These are phyloP conservation scores for Gnaphalium uliginosum DNA, from an alignment of 129 eudicot genomes.

Conservation along the genomic window DNA sequence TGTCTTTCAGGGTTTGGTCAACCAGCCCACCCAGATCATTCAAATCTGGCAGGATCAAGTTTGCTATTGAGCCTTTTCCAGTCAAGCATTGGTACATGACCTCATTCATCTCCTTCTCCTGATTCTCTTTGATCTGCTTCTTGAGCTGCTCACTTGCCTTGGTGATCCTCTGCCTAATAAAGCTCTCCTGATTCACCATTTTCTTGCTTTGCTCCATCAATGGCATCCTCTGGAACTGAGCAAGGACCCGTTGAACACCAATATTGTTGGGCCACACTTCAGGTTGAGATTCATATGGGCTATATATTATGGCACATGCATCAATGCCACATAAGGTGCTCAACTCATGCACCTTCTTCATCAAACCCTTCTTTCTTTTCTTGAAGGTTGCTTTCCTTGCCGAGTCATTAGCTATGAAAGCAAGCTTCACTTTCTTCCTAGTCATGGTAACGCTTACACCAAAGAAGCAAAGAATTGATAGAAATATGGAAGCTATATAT, in stretches of 20 bases:
- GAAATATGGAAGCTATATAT: slow-evolving; percentile 33
- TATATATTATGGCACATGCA: slow-evolving; percentile 40
- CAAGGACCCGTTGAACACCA: slow-evolving; percentile 33
- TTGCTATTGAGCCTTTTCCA: slow-evolving; percentile 46
- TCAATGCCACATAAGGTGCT: slow-evolving; percentile 41
- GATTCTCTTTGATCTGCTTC: slow-evolving; percentile 44
- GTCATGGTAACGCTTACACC: slow-evolving; percentile 25
- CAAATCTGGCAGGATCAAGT: slow-evolving; percentile 41
- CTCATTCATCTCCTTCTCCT: slow-evolving; percentile 54
- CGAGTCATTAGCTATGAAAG: slow-evolving; percentile 37
- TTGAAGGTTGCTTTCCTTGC: slow-evolving; percentile 45
- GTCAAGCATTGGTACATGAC: slow-evolving; percentile 54
- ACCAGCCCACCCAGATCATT: slow-evolving; percentile 50
- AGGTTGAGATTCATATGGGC: slow-evolving; percentile 32
- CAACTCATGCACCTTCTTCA: slow-evolving; percentile 45
- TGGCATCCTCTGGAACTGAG: slow-evolving; percentile 40
- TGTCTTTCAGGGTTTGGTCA: slow-evolving; percentile 49
- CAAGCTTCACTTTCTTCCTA: slow-evolving; percentile 44
- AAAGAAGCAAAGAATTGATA: slow-evolving; percentile 27
- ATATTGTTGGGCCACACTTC: slow-evolving; percentile 42
- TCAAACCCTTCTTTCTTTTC: slow-evolving; percentile 46
- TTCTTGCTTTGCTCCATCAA: slow-evolving; percentile 48
- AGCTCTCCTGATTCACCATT: slow-evolving; percentile 44
- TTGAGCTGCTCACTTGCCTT: slow-evolving; percentile 37
- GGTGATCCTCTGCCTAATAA: slow-evolving; percentile 38